These are phyloP conservation scores for Phalaenopsis equestris DNA, from an alignment of 106 monocot genomes.

Conservation along the genomic window DNA sequence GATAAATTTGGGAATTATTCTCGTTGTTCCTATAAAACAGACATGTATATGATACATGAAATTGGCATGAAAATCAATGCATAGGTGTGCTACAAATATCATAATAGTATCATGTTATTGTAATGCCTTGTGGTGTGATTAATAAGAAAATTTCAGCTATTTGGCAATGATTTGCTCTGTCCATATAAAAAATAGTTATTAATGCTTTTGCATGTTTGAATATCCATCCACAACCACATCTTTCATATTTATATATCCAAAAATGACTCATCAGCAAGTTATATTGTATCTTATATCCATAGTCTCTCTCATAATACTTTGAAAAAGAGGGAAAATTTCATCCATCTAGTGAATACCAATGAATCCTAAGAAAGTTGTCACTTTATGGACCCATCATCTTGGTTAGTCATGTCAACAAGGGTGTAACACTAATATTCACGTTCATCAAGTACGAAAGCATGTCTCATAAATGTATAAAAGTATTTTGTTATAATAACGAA, in stretches of 20 bases:
- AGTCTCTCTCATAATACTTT: neutral
- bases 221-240: neutral
- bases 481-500: neutral
- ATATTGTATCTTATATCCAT: neutral
- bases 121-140: too few relatives aligned
- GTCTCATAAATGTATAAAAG: neutral
- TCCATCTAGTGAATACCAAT: neutral
- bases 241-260: neutral
- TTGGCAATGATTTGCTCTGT: neutral
- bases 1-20: too few relatives aligned
- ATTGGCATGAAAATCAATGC: neutral
- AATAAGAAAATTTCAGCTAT: neutral
- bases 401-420: neutral
- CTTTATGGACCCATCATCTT: neutral
- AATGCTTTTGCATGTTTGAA: neutral
- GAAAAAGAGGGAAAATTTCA: neutral
- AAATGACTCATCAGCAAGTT: neutral
- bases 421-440: neutral
- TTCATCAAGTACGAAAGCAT: neutral
- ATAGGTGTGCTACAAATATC: neutral
- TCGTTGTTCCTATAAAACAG: too few relatives aligned
- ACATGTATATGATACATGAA: neutral
- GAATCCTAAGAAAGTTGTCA: neutral
- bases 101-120: neutral
- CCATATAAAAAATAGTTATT: neutral